Conservation (phyloP, 306 rosid species). For the Inga leiocalycina region DNA sequence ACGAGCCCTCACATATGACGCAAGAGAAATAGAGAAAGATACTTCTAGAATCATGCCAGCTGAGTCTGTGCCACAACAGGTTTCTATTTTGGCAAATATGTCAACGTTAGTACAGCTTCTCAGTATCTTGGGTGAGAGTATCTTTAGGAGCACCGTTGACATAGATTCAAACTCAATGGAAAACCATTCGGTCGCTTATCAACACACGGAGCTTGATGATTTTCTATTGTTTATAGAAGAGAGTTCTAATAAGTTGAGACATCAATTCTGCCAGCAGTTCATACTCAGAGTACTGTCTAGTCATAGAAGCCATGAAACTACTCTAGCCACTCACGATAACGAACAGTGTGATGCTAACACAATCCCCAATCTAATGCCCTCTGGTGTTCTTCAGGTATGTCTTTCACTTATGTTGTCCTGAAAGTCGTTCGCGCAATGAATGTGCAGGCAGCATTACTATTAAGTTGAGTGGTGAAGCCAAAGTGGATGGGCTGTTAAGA, state of each 20-base stretch:
- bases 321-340: slow-evolving; percentile 29
- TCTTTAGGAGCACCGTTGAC: slow-evolving; percentile 34
- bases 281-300: slow-evolving; percentile 41
- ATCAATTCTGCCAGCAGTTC: slow-evolving; percentile 54
- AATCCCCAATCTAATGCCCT: slow-evolving; percentile 48
- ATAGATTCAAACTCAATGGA: slow-evolving; percentile 31
- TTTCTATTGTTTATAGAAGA: slow-evolving; percentile 50
- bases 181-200: slow-evolving; percentile 34
- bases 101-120: slow-evolving; percentile 52
- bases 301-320: slow-evolving; percentile 36
- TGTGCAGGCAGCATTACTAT: not conserved
- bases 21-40: slow-evolving; percentile 33
- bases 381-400: slow-evolving; percentile 63
- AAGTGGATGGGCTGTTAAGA: not conserved
- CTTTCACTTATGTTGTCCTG: not conserved
- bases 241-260: slow-evolving; percentile 54
- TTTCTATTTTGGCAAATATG: slow-evolving; percentile 68
- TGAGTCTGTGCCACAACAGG: slow-evolving; percentile 53
- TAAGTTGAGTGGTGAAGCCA: not conserved
- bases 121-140: slow-evolving; percentile 38
- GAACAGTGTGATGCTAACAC: slow-evolving; percentile 37
- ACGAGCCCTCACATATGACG: slow-evolving; percentile 47
- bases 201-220: slow-evolving; percentile 45
- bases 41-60: slow-evolving; percentile 51
- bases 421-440: not conserved